Evolutionary conservation across 345 rosid species (phyloP), one percentile per base, ranked within the genome.

Genomic region (Eucalyptus cloeziana): DNA sequence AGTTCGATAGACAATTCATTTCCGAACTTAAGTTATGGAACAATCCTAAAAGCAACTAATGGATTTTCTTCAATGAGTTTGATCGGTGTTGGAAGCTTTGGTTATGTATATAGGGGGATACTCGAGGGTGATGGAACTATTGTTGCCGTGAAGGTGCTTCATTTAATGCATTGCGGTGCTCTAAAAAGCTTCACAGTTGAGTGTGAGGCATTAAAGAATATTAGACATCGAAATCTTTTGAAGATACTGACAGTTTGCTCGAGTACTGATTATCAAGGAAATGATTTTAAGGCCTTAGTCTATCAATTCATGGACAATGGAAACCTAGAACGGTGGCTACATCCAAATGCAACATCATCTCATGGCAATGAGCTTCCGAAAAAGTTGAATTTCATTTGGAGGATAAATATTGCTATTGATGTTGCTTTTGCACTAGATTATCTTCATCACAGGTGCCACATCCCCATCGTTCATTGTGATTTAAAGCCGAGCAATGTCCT

Each of bases 101-200:
- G 31, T 27, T 60, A 16, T 27, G 67, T 60, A 10, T 60, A 25
- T 6, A 60, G 5, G 67, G 67, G 67, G 31, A 60, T 60, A 10
- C 67, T 60, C 2, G 4, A 62, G 31, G 69, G 13, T 0, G 2
- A 12, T 0, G 8, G 4, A 2, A 27, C 31, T 62, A 7, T 22
- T 27, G 16, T 27, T 6, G 69, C 33, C 0, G 17, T 62, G 69
- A 62, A 62, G 16, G 33, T 62, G 33, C 8, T 62, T 62, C 69
- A 27, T 62, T 62, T 27, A 27, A 8, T 5, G 3, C 0, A 1
- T 13, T 1, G 14, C 8, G 31, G 33, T 27, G 69, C 69, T 62
- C 0, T 60, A 2, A 60, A 60, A 13, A 27, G 67, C 14, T 60
- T 60, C 69, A 27, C 13, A 27, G 31, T 5, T 0, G 16, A 62